Evolutionary conservation across 345 rosid species (phyloP).

Genomic region (Ceriops zippeliana): DNA sequence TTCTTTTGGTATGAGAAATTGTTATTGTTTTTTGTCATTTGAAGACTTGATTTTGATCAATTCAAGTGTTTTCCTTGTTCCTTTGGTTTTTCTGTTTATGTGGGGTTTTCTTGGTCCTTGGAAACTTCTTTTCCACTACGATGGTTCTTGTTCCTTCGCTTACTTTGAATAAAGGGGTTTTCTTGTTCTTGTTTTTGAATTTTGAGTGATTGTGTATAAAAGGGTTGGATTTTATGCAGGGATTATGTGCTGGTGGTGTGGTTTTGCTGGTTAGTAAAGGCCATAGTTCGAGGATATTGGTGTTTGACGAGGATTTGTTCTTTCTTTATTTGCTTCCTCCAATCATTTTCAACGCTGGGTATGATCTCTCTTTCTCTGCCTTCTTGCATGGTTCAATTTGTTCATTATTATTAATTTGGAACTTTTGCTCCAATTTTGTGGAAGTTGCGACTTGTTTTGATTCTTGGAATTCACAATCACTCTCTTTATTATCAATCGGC

Average conservation of each 20-base stretch:
- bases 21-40: neutral
- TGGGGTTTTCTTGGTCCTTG: neutral
- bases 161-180: neutral
- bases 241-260: conserved; percentile 53
- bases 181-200: neutral
- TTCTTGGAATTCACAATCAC: no score
- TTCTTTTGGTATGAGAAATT: conserved; percentile 39
- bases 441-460: neutral
- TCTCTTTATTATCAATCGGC: no score
- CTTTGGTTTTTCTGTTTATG: neutral
- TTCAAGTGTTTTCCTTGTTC: neutral
- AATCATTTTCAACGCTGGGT: conserved; percentile 80
- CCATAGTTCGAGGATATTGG: conserved; percentile 29
- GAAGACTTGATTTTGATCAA: neutral
- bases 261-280: conserved; percentile 46
- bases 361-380: conserved; percentile 20
- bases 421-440: neutral
- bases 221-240: conserved; percentile 31
- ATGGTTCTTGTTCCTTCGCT: neutral
- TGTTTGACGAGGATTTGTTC: conserved; percentile 64
- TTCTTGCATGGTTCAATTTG: neutral
- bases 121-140: no score
- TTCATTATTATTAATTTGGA: neutral
- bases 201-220: neutral
- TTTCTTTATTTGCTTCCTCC: conserved; percentile 76